Conservation (phyloP, 2,329 filamentous ascomycete genomes). For the Botrytis tulipae region DNA sequence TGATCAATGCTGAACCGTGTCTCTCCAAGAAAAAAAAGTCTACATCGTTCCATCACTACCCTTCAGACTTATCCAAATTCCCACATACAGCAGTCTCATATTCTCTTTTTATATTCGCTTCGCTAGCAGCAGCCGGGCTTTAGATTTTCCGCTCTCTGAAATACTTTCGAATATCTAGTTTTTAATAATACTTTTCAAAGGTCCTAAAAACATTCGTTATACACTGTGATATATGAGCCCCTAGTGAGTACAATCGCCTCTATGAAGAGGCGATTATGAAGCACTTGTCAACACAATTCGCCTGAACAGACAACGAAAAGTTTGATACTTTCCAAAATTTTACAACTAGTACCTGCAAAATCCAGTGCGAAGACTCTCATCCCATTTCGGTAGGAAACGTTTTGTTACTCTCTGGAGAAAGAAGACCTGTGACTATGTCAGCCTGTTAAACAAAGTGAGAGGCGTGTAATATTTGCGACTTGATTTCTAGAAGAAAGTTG, state of each 20-base stretch:
- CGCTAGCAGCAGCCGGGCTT: rapidly evolving
- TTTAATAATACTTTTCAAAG: background rate
- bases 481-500: background rate
- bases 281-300: background rate
- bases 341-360: background rate
- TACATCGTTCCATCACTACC: background rate
- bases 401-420: background rate
- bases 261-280: background rate
- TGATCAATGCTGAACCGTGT: background rate
- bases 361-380: background rate
- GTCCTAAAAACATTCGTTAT: background rate
- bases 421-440: background rate
- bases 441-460: background rate
- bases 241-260: background rate
- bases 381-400: background rate
- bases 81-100: background rate
- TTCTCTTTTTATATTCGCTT: background rate
- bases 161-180: rapidly evolving
- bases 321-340: background rate
- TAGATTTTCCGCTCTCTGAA: background rate
- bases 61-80: background rate
- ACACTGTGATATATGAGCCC: background rate
- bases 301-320: background rate
- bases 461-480: background rate
- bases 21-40: background rate